Percentiles rank a stretch among this genome's conserved stretches.
Conservation (phyloP, 805 yeast genomes). For the Clavispora fructus region DNA sequence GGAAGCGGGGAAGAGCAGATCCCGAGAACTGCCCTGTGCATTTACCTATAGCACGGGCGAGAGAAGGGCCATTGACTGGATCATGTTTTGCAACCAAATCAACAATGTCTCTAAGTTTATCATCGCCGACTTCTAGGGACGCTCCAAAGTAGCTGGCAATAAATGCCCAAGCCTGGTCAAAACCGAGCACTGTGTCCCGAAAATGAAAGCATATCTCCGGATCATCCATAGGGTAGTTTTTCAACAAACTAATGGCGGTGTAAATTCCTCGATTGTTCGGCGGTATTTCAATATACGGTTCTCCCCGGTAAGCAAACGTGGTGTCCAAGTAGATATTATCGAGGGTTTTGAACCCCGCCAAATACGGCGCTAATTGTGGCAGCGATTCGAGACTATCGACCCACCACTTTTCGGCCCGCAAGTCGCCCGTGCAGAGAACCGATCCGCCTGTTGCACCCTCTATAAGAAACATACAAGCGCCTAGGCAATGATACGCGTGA, state of each 20-base stretch:
- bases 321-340: conserved; percentile 52
- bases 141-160: conserved; percentile 22
- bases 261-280: conserved; percentile 39
- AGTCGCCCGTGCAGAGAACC: conserved; percentile 52
- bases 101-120: neutral
- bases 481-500: conserved; percentile 56
- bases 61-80: conserved; percentile 1
- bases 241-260: conserved; percentile 27
- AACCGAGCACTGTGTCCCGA: conserved; percentile 40
- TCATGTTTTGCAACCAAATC: conserved; percentile 6
- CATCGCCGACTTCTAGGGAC: conserved; percentile 2
- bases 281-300: conserved; percentile 43
- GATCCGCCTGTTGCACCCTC: conserved; percentile 23
- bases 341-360: conserved; percentile 23
- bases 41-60: neutral
- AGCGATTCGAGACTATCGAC: conserved; percentile 31
- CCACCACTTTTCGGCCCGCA: conserved; percentile 55
- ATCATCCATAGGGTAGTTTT: conserved; percentile 37
- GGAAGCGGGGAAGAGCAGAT: neutral
- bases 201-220: conserved; percentile 38
- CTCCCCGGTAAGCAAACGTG: conserved; percentile 45
- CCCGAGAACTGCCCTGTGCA: neutral
- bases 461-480: conserved; percentile 50
- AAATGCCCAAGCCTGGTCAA: conserved; percentile 49
- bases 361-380: conserved; percentile 40